Percentiles rank a stretch among this genome's conserved stretches.
Evolutionary conservation across 306 rosid species (phyloP).

Genomic region (Nissolia schottii): DNA sequence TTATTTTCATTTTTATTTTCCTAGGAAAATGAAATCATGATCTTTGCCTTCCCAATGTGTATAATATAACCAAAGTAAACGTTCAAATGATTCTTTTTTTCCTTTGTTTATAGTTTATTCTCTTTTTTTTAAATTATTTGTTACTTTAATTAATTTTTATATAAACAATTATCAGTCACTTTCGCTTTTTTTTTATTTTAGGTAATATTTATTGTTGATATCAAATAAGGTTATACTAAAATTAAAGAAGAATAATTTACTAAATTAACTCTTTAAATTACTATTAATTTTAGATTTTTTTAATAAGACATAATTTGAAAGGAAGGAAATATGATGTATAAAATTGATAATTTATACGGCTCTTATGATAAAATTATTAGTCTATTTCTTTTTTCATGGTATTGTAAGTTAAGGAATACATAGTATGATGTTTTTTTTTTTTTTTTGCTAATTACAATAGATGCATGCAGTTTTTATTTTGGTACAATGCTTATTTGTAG

Average conservation of each 20-base stretch:
- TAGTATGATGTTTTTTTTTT: not conserved
- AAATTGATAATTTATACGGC: not conserved
- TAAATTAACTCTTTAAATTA: too few relatives aligned
- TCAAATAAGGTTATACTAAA: too few relatives aligned
- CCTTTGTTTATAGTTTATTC: not conserved
- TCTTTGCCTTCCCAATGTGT: slow-evolving; percentile 13
- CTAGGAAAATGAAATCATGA: not conserved
- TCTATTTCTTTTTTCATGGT: not conserved
- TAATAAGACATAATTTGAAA: too few relatives aligned
- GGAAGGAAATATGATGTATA: too few relatives aligned
- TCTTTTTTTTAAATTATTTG: not conserved
- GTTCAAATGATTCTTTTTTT: not conserved
- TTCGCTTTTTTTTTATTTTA: not conserved
- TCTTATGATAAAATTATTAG: not conserved
- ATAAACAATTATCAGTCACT: not conserved
- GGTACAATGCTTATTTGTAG: too few relatives aligned
- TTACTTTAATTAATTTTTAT: too few relatives aligned
- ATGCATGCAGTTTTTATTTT: not conserved
- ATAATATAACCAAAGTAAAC: not conserved
- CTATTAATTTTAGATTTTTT: too few relatives aligned
- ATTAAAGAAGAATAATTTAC: too few relatives aligned
- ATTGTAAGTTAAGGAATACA: not conserved
- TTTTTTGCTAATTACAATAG: too few relatives aligned
- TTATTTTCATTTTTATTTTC: not conserved
- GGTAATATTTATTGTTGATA: not conserved